Evolutionary conservation across 805 yeast genomes (phyloP).

Genomic region (Metschnikowia lunata): DNA sequence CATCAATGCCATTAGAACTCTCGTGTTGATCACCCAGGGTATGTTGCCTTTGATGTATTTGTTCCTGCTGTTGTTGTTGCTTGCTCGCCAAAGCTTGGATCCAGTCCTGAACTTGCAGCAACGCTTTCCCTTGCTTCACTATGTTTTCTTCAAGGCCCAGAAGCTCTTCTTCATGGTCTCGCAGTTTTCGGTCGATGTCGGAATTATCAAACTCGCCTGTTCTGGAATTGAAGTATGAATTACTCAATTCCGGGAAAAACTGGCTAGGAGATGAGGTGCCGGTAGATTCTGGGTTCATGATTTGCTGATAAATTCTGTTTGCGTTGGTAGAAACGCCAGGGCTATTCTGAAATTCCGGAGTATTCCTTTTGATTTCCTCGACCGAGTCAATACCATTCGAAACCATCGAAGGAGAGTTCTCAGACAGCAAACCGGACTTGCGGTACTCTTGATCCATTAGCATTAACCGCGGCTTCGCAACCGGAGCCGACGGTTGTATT

Average conservation of each 20-base stretch:
- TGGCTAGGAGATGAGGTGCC: slow-evolving; percentile 29
- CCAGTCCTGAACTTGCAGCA: slow-evolving; percentile 57
- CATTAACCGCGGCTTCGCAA: slow-evolving; percentile 34
- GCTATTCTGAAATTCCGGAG: slow-evolving; percentile 6
- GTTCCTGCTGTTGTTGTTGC: slow-evolving; percentile 19
- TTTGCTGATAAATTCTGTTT: slow-evolving; percentile 30
- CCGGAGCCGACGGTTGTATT: slow-evolving; percentile 3
- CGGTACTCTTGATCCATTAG: slow-evolving; percentile 36
- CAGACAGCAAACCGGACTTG: slow-evolving; percentile 1
- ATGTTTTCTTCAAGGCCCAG: slow-evolving; percentile 44
- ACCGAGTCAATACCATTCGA: slow-evolving; percentile 13
- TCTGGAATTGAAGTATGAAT: slow-evolving; percentile 6
- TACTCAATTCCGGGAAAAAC: slow-evolving; percentile 30
- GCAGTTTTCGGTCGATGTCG: background rate
- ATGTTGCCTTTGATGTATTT: slow-evolving; percentile 14
- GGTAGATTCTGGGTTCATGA: slow-evolving; percentile 23
- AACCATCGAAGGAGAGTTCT: slow-evolving; percentile 11
- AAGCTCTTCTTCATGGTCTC: slow-evolving; percentile 9
- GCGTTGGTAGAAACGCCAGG: slow-evolving; percentile 16
- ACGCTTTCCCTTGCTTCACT: slow-evolving; percentile 46
- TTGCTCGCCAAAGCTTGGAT: slow-evolving; percentile 29
- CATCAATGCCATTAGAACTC: slow-evolving; percentile 17
- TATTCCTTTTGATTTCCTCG: slow-evolving; percentile 16
- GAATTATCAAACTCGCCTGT: background rate
- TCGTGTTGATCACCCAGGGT: slow-evolving; percentile 6